phyloP scores from a whole-genome alignment of 2,329 filamentous ascomycete species.

The Aspergillus floridensis region DNA sequence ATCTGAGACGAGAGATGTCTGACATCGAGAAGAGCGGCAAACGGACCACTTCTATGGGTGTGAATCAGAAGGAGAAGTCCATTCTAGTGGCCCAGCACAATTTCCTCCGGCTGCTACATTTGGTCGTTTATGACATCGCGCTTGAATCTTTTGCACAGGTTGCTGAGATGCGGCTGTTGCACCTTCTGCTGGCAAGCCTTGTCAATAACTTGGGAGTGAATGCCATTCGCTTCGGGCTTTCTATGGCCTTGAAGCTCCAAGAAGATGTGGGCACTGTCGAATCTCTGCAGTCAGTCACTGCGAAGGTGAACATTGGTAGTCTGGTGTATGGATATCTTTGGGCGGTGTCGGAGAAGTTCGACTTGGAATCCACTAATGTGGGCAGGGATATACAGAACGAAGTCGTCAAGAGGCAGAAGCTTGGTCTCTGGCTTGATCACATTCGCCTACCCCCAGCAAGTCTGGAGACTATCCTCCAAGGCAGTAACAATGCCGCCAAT shows the following conservation, averaged over 20 bases:
- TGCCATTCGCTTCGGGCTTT: constrained; percentile 71
- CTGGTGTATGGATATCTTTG: constrained; percentile 88
- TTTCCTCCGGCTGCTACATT: constrained; percentile 78
- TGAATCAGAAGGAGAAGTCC: constrained; percentile 56
- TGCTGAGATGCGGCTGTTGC: constrained; percentile 71
- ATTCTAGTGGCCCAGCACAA: constrained; percentile 57
- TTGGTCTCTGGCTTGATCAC: constrained; percentile 74
- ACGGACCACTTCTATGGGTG: constrained; percentile 67
- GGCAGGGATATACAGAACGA: constrained; percentile 73
- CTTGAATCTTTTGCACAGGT: constrained; percentile 70
- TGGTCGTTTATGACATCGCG: constrained; percentile 86
- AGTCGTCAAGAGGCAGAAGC: constrained; percentile 69
- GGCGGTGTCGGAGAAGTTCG: constrained; percentile 72
- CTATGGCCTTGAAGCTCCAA: constrained; percentile 86
- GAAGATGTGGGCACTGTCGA: constrained; percentile 63
- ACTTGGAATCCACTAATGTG: constrained; percentile 67
- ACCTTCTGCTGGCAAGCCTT: constrained; percentile 73
- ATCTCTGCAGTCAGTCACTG: constrained; percentile 47
- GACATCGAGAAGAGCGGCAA: constrained; percentile 49
- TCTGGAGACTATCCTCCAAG: constrained; percentile 60
- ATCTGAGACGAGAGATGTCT: constrained; percentile 44
- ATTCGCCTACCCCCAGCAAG: constrained; percentile 68
- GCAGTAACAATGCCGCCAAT: constrained; percentile 41
- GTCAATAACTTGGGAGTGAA: constrained; percentile 78
- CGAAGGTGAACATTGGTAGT: constrained; percentile 77